These are phyloP conservation scores for Fusarium vanettenii DNA, from an alignment of 2,329 filamentous ascomycete species.

Conservation along the genomic window DNA sequence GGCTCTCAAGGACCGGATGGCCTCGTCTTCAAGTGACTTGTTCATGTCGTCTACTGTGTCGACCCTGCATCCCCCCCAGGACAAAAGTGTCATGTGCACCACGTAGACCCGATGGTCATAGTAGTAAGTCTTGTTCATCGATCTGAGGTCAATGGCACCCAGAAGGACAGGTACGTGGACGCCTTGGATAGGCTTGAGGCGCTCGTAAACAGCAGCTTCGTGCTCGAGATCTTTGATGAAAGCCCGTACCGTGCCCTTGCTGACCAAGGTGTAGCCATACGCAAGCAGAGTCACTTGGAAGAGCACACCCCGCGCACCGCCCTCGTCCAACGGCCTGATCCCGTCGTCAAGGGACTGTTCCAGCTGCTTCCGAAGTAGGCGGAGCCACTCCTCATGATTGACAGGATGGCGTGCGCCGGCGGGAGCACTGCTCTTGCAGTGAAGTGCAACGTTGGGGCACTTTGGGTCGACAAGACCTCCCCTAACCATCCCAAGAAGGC, in stretches of 20 bases:
- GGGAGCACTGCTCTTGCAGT: too few species aligned
- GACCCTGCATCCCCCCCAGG: neutral
- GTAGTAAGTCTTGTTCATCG: conserved; percentile 48
- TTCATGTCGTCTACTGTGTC: too few species aligned
- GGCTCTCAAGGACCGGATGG: conserved; percentile 25
- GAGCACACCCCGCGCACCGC: neutral
- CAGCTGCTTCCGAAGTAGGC: neutral
- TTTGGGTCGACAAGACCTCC: too few species aligned
- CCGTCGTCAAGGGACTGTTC: neutral
- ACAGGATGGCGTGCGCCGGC: too few species aligned
- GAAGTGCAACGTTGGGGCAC: too few species aligned
- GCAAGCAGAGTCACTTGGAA: neutral
- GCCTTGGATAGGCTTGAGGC: conserved; percentile 50
- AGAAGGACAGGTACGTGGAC: conserved; percentile 50
- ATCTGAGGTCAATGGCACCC: conserved; percentile 47
- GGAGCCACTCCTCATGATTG: too few species aligned
- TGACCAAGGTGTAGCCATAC: neutral
- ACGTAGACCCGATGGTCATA: conserved; percentile 45
- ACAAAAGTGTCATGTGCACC: too few species aligned
- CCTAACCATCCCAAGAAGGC: too few species aligned
- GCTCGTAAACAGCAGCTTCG: conserved; percentile 42
- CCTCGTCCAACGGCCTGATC: neutral
- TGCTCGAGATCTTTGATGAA: neutral
- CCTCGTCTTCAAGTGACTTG: conserved; percentile 23
- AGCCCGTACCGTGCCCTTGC: neutral